Evolutionary conservation across 805 yeast genomes (phyloP).

Genomic region (Metschnikowia henanensis): DNA sequence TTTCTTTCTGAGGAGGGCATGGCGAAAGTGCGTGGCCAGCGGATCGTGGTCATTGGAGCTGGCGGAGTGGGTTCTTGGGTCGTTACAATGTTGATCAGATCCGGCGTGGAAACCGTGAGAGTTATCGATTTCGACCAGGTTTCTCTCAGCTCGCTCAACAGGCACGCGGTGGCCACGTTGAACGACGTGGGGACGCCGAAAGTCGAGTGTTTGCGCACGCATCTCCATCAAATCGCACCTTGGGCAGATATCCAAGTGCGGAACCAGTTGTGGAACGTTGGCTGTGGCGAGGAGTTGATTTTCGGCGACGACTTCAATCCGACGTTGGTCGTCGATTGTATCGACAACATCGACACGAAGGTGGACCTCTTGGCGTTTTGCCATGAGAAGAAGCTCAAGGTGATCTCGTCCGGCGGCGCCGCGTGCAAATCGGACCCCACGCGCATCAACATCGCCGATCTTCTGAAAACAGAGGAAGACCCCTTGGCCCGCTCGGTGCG

Average conservation of each 20-base stretch:
- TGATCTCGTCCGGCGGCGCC: conserved; percentile 94
- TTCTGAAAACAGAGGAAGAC: conserved; percentile 90
- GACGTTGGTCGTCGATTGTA: conserved; percentile 87
- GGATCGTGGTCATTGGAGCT: conserved; percentile 82
- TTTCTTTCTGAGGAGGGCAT: conserved; percentile 88
- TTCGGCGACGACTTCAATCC: conserved; percentile 53
- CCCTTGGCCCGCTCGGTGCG: conserved; percentile 88
- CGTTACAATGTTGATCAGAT: conserved; percentile 84
- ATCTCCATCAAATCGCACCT: conserved; percentile 78
- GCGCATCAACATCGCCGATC: conserved; percentile 84
- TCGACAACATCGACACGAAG: conserved; percentile 96
- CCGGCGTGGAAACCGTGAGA: conserved; percentile 79
- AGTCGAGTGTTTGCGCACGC: conserved; percentile 75
- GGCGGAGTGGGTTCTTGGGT: conserved; percentile 99
- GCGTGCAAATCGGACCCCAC: conserved; percentile 96
- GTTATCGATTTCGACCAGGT: conserved; percentile 97
- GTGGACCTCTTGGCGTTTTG: conserved; percentile 84
- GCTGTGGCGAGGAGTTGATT: conserved; percentile 61
- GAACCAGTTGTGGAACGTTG: conserved; percentile 74
- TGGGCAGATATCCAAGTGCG: conserved; percentile 83
- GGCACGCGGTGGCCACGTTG: conserved; percentile 93
- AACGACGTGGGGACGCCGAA: conserved; percentile 92
- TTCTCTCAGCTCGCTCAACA: conserved; percentile 82
- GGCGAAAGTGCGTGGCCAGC: conserved; percentile 64
- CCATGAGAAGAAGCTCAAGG: conserved; percentile 56